Evolutionary conservation across 345 rosid genomes (phyloP).

Genomic region (Acer negundo): DNA sequence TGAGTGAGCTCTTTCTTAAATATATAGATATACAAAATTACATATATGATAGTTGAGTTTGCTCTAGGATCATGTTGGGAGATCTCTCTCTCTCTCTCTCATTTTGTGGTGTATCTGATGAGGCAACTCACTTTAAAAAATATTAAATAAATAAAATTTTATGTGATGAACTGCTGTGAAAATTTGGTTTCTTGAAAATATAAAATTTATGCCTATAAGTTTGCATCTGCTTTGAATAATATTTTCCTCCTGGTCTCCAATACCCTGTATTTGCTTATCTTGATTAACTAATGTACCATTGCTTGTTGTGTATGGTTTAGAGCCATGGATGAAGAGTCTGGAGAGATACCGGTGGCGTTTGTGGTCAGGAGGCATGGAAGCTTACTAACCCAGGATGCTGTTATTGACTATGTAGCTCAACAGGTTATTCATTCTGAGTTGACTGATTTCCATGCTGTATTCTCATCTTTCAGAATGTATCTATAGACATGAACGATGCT

Average conservation of each 20-base stretch:
- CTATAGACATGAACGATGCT: neutral
- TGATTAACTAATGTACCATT: neutral
- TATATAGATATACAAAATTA: too few relatives aligned
- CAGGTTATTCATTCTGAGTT: conserved; percentile 42
- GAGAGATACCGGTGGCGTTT: conserved; percentile 89
- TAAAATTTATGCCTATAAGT: neutral
- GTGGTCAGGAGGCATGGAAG: conserved; percentile 61
- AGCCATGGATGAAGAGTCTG: conserved; percentile 47
- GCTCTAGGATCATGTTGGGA: neutral
- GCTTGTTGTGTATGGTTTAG: conserved; percentile 30
- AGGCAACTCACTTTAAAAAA: neutral
- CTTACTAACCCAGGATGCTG: conserved; percentile 45
- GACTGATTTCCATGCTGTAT: neutral
- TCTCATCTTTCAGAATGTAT: neutral
- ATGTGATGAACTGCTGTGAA: neutral
- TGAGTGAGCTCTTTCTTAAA: neutral
- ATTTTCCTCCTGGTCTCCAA: neutral
- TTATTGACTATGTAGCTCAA: conserved; percentile 54
- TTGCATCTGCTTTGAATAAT: neutral
- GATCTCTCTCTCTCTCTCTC: neutral
- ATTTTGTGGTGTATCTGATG: neutral
- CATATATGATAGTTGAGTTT: neutral
- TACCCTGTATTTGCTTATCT: neutral
- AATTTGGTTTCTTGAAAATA: neutral
- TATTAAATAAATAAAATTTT: too few relatives aligned